These are phyloP conservation scores for Erodium moschatum DNA, from an alignment of 441 rosid genomes.

Conservation along the genomic window DNA sequence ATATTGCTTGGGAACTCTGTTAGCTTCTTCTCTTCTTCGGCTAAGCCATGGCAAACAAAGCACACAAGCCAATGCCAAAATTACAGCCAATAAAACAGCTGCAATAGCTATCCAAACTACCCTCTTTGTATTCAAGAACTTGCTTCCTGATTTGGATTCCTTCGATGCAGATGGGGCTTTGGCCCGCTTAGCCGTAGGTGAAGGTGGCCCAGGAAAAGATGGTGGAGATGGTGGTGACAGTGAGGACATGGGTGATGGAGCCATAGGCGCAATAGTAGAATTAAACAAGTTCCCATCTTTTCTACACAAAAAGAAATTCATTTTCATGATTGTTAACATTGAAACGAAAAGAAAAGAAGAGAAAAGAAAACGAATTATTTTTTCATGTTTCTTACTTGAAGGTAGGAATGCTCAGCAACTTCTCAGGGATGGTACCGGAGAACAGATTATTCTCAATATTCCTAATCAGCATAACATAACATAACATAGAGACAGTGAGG, in stretches of 20 bases:
- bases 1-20: conserved; percentile 29
- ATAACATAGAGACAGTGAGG: background rate
- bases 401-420: conserved; percentile 50
- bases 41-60: conserved; percentile 40
- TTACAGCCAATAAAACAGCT: conserved; percentile 30
- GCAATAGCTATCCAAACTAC: conserved; percentile 30
- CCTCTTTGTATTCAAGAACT: conserved; percentile 33
- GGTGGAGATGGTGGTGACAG: conserved; percentile 30
- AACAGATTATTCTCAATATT: conserved; percentile 74
- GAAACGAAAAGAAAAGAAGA: background rate
- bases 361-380: background rate
- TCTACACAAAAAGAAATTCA: conserved; percentile 33
- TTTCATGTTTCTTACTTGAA: conserved; percentile 47
- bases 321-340: conserved; percentile 5
- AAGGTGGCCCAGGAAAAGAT: conserved; percentile 42
- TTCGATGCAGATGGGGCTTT: conserved; percentile 31
- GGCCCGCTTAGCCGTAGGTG: conserved; percentile 26
- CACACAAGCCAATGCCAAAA: conserved; percentile 27
- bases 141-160: conserved; percentile 33
- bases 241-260: conserved; percentile 43
- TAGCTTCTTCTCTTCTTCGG: conserved; percentile 28
- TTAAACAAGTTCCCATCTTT: conserved; percentile 89
- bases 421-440: conserved; percentile 78
- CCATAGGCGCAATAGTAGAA: conserved; percentile 55
- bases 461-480: conserved; percentile 27